Conservation (phyloP, 345 rosid genomes). For the Pistacia vera region DNA sequence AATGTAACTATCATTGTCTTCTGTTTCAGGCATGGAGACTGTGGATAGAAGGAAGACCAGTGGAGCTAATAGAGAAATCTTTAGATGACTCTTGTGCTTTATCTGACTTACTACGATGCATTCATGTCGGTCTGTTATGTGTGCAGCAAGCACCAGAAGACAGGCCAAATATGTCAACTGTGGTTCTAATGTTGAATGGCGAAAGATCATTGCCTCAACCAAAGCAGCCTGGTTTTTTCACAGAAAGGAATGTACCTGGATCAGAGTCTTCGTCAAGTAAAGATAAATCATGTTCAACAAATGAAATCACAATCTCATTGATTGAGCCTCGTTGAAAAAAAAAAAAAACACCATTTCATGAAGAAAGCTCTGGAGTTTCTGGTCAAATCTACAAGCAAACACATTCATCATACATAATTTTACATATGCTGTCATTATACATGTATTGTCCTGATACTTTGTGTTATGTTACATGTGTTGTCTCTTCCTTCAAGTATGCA, state of each 20-base stretch:
- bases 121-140: constrained; percentile 23
- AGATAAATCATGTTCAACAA: background rate
- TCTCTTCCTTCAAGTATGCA: too few relatives aligned
- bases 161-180: constrained; percentile 27
- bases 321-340: background rate
- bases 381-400: background rate
- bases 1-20: background rate
- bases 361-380: background rate
- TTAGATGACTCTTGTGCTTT: background rate
- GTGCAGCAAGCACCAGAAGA: constrained; percentile 26
- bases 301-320: constrained; percentile 8
- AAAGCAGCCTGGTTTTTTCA: constrained; percentile 29
- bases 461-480: too few relatives aligned
- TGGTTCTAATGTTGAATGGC: constrained; percentile 20
- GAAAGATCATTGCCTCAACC: constrained; percentile 17
- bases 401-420: too few relatives aligned
- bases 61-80: constrained; percentile 5
- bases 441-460: too few relatives aligned
- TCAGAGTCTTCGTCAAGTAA: constrained; percentile 8
- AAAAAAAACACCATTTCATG: background rate
- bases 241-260: constrained; percentile 18
- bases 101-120: constrained; percentile 14
- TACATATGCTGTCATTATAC: too few relatives aligned
- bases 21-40: constrained; percentile 29
- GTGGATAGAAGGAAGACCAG: constrained; percentile 7